Percentiles rank a stretch among this genome's conserved stretches.
Evolutionary conservation across 139 green algal genomes (phyloP).

Genomic region (Mychonastes homosphaera): DNA sequence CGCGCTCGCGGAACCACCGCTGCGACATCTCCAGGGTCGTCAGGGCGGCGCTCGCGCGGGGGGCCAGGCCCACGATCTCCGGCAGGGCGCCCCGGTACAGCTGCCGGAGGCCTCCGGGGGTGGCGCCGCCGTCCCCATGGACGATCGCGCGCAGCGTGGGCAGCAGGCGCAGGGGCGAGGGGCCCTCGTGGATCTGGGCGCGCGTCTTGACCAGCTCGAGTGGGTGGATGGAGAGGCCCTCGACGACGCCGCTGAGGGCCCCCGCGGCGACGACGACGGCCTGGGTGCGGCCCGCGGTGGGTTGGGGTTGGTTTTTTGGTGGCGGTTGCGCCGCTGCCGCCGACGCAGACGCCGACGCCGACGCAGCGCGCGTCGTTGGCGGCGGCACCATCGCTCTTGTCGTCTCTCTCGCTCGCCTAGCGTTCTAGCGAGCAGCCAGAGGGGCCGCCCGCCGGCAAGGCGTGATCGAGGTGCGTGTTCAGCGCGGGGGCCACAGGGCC

Average conservation of each 20-base stretch:
- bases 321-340: conserved; percentile 1
- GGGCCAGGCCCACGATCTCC: conserved; percentile 33
- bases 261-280: too few species aligned
- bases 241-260: conserved; percentile 16
- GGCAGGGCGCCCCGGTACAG: conserved; percentile 32
- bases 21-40: conserved; percentile 29
- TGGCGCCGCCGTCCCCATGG: not conserved
- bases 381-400: not conserved
- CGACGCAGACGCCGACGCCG: not conserved
- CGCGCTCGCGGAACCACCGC: not conserved
- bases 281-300: too few species aligned
- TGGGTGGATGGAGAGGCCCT: conserved; percentile 22
- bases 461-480: too few species aligned
- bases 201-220: conserved; percentile 38
- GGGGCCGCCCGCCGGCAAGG: too few species aligned
- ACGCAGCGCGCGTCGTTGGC: not conserved
- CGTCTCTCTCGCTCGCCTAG: not conserved
- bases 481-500: too few species aligned
- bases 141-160: conserved; percentile 18
- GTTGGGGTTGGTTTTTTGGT: too few species aligned
- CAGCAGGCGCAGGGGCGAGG: conserved; percentile 15
- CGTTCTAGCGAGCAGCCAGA: too few species aligned
- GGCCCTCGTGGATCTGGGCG: conserved; percentile 26
- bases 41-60: conserved; percentile 36
- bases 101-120: conserved; percentile 26